Evolutionary conservation across 495 filamentous ascomycete species (phyloP).

Genomic region (Halenospora varia): DNA sequence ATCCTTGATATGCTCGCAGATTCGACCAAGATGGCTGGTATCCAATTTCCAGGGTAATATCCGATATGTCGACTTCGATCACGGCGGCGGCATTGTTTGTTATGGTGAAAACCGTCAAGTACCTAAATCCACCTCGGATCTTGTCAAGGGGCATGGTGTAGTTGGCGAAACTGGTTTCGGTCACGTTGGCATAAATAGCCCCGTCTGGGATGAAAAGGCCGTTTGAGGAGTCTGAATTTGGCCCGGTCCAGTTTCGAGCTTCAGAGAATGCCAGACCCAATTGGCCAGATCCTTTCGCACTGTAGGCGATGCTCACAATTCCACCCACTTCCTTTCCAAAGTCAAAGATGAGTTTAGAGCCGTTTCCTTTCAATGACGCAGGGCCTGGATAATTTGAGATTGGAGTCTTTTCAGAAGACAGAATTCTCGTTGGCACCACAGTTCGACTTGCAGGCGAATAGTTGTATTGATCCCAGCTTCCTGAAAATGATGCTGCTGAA

Average conservation of each 20-base stretch:
- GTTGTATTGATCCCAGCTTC: constrained; percentile 58
- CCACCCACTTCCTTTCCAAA: constrained; percentile 57
- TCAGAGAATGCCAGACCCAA: constrained; percentile 60
- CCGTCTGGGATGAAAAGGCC: constrained; percentile 47
- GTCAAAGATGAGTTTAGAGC: constrained; percentile 48
- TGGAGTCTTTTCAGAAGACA: not conserved
- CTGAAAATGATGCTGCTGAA: constrained; percentile 44
- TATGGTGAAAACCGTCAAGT: constrained; percentile 50
- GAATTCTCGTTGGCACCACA: constrained; percentile 35
- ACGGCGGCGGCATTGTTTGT: constrained; percentile 6
- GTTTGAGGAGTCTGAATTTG: constrained; percentile 54
- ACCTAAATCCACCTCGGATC: constrained; percentile 56
- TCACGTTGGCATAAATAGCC: constrained; percentile 48
- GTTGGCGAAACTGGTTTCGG: constrained; percentile 21
- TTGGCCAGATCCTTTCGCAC: constrained; percentile 38
- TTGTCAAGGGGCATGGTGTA: constrained; percentile 51
- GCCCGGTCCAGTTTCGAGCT: constrained; percentile 57
- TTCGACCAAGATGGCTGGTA: constrained; percentile 52
- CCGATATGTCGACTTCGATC: constrained; percentile 31
- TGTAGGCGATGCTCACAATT: constrained; percentile 46
- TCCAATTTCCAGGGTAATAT: constrained; percentile 45
- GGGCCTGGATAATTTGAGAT: constrained; percentile 29
- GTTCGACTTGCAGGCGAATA: constrained; percentile 53
- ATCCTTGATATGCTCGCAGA: constrained; percentile 49
- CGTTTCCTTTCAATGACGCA: constrained; percentile 37